A percentile compares a stretch with the other conserved stretches of the same genome.
phyloP scores from a whole-genome alignment of 495 filamentous ascomycete species.

The Hypomontagnella monticulosa region DNA sequence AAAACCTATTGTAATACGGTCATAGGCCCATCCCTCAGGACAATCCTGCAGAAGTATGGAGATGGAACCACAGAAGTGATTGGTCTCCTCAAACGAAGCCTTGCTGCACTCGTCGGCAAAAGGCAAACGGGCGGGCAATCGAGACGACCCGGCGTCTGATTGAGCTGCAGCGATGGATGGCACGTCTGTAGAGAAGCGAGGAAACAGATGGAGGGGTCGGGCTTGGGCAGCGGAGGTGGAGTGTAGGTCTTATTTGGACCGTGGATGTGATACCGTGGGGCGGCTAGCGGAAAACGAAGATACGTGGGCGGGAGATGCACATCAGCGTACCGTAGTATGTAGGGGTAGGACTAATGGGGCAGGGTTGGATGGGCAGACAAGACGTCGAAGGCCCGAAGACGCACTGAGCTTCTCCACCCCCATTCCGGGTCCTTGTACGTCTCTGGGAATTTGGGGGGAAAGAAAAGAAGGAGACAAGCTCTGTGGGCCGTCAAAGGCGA shows the following conservation, averaged over 20 bases:
- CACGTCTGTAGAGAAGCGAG: slow-evolving; percentile 44
- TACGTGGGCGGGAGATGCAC: slow-evolving; percentile 43
- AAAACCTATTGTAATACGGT: slow-evolving; percentile 33
- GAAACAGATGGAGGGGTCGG: slow-evolving; percentile 48
- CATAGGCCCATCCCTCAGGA: slow-evolving; percentile 39
- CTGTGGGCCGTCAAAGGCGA: slow-evolving; percentile 16
- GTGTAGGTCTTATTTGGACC: slow-evolving; percentile 50
- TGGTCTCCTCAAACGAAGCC: slow-evolving; percentile 39
- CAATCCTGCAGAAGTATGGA: slow-evolving; percentile 35
- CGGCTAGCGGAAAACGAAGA: slow-evolving; percentile 47
- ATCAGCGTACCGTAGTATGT: slow-evolving; percentile 42
- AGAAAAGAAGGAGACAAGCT: slow-evolving; percentile 21
- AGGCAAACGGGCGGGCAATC: slow-evolving; percentile 42
- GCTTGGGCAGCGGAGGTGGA: slow-evolving; percentile 49
- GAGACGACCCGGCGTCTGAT: slow-evolving; percentile 43
- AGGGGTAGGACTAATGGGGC: slow-evolving; percentile 45
- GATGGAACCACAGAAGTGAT: slow-evolving; percentile 28
- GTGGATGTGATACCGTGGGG: slow-evolving; percentile 49
- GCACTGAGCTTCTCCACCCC: slow-evolving; percentile 42
- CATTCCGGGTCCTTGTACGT: slow-evolving; percentile 39
- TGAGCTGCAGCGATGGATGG: slow-evolving; percentile 44
- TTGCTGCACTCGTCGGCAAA: slow-evolving; percentile 42
- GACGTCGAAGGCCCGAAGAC: slow-evolving; percentile 44
- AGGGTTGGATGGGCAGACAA: slow-evolving; percentile 41
- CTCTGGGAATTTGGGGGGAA: slow-evolving; percentile 10